Percentiles rank a stretch among this genome's conserved stretches.
Conservation (phyloP, 2,329 filamentous ascomycete species). For the Alternaria conjuncta region DNA sequence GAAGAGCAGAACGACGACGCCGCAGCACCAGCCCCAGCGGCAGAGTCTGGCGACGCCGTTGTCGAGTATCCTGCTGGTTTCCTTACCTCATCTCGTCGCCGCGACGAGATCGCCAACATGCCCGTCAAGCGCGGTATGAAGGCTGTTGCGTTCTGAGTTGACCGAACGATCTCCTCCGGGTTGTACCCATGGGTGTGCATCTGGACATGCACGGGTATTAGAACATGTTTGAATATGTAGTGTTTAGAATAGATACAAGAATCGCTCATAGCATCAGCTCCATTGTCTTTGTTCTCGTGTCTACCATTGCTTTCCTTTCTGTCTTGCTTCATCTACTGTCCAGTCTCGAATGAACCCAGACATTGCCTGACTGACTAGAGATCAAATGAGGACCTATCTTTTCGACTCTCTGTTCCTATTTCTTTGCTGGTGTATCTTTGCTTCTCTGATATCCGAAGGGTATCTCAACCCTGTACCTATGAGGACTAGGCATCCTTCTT, state of each 20-base stretch:
- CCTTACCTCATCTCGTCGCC: conserved; percentile 4
- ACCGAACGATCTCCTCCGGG: not conserved
- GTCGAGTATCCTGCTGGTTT: conserved; percentile 15
- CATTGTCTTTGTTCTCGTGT: not conserved
- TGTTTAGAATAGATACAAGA: not conserved
- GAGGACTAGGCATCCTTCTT: not conserved
- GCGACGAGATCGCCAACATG: not conserved
- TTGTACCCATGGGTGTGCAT: too few relatives aligned
- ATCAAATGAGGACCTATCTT: not conserved
- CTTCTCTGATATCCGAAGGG: not conserved
- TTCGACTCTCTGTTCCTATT: fast-evolving
- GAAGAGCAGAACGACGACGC: conserved; percentile 2
- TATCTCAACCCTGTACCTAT: not conserved
- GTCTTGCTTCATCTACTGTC: not conserved
- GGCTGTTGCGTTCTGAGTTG: conserved; percentile 1
- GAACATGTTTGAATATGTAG: not conserved
- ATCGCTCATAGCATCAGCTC: not conserved
- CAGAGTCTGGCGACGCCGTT: not conserved
- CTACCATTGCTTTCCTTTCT: not conserved
- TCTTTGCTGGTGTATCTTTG: not conserved
- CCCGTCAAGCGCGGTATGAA: conserved; percentile 7
- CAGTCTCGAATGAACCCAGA: not conserved
- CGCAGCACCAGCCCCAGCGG: not conserved
- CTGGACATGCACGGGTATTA: not conserved
- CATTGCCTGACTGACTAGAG: not conserved